Percentiles rank a stretch among this genome's conserved stretches.
These are phyloP conservation scores for Cenchrus purpureus DNA, from an alignment of 176 grass and related monocot genomes.

Conservation along the genomic window DNA sequence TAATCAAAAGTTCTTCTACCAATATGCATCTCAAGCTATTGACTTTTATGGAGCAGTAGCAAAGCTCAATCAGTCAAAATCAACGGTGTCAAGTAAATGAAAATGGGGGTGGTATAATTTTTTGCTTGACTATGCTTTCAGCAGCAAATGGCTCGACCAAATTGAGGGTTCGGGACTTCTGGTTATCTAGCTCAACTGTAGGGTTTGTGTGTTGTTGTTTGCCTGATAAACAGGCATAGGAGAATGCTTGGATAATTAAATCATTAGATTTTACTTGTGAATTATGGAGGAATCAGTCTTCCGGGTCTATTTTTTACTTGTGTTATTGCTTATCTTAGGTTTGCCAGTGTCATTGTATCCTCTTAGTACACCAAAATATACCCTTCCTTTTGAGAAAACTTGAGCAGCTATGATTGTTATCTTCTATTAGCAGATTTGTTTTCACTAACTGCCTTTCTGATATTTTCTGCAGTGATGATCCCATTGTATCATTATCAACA, in stretches of 20 bases:
- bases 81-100: not conserved
- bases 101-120: not conserved
- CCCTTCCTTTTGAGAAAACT: not conserved
- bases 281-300: not conserved
- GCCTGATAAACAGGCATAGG: not conserved
- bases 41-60: not conserved
- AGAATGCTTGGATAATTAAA: not conserved
- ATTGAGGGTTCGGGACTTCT: not conserved
- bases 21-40: not conserved
- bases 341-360: not conserved
- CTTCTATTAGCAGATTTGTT: not conserved
- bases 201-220: not conserved
- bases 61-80: not conserved
- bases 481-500: conserved; percentile 94
- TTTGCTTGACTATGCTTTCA: conserved; percentile 8
- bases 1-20: not conserved
- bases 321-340: not conserved
- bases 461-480: conserved; percentile 68
- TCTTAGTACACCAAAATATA: not conserved
- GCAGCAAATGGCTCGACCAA: not conserved
- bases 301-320: not conserved
- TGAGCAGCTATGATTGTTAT: not conserved
- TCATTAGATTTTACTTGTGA: not conserved
- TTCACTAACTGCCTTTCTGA: conserved; percentile 30
- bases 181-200: not conserved